Base-by-base conservation (phyloP, 352 stramenopile genomes). In the Phytophthora lateralis region DNA sequence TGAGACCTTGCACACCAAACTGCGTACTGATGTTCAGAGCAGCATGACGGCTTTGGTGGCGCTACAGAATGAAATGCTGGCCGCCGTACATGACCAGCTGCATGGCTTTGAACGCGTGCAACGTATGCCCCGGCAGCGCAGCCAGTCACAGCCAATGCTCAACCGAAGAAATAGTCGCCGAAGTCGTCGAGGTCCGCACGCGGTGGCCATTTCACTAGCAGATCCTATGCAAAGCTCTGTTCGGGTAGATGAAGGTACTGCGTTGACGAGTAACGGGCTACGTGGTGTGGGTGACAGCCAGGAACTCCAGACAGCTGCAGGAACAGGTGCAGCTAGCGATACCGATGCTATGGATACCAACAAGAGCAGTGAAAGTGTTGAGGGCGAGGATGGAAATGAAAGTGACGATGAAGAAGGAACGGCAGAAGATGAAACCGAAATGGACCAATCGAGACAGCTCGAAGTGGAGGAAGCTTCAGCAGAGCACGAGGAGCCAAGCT, bases 21-120 rank as follows among this genome's bases (percentile, higher is more conserved):
- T 92, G 9, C 55, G 71, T 4, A 17, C 10, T 0, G 75, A 90
- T n/a, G 75, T 90, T 2, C 70, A 89, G 29, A 71, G 63, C 26
- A 90, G 80, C 55, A 76, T 89, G 51, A 54, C 46, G 10, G 60
- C 82, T 11, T 66, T 90, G 2, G 42, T 92, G 20, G 61, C 60
- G 8, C 57, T 88, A 3, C 78, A 90, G 44, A 77, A 73, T 37
- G 64, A 78, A 27, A 60, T 89, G 49, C 29, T 90, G 41, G 52
- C 60, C 1, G 29, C 55, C 8, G 63, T 89, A 20, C 58, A 77
- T n/a, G 50, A 65, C n/a, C 51, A 66, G n/a, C 43, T 88, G 34
- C 53, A 76, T 9, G 61, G 50, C 2, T 66, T 84, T 18, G 71
- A 81, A 26, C 48, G 46, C 17, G 55, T 63, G 27, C 57, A 53